Base-by-base conservation (phyloP, 2,329 filamentous ascomycete species). In the Colletotrichum trifolii region DNA sequence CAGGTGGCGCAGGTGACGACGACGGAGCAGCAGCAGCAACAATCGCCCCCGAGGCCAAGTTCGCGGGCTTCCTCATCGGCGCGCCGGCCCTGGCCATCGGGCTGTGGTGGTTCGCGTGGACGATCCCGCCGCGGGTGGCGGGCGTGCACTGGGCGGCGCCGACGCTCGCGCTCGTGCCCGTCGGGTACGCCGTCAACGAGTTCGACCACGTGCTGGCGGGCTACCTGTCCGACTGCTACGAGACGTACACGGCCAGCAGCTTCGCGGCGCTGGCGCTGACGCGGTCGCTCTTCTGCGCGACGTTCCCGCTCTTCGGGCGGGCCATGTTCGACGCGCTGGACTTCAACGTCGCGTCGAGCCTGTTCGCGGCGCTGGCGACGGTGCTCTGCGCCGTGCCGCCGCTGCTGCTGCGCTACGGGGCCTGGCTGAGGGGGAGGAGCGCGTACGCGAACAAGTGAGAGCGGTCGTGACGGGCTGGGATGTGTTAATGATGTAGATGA, bases 121-220 rank as follows among this genome's bases (percentile, higher is more conserved):
- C 82, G 1, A 77, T 83, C 3, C 82, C 83, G 1, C 81, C 81
- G 1, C 66, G 66, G 2, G 67, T 74, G 1, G 58, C 67, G n/a
- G 40, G 12, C 13, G 12, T 76, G 0, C 74, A 75, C 17, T 82
- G 79, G 76, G 71, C 79, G 8, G 74, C 78, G 2, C 76, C 80
- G 2, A 76, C 79, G 1, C 46, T 78, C 0, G 75, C 77, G 0
- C 74, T 85, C 1, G 69, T 81, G 0, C 70, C 80, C 1, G 73
- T 84, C 6, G 83, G 82, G 0, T 85, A 80, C 69, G 79, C 80
- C 0, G 69, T 81, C 25, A 83, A 82, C 13, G 83, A 85, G 61
- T 76, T 83, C 43, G 59, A 66, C 47, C 59, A 63, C 35, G 66
- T 68, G 7, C 25, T 64, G 17, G 60, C 43, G 4, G 60, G 60